These are phyloP conservation scores for Geotrichum australiense DNA, from an alignment of 1,139 yeast species.

Conservation along the genomic window DNA sequence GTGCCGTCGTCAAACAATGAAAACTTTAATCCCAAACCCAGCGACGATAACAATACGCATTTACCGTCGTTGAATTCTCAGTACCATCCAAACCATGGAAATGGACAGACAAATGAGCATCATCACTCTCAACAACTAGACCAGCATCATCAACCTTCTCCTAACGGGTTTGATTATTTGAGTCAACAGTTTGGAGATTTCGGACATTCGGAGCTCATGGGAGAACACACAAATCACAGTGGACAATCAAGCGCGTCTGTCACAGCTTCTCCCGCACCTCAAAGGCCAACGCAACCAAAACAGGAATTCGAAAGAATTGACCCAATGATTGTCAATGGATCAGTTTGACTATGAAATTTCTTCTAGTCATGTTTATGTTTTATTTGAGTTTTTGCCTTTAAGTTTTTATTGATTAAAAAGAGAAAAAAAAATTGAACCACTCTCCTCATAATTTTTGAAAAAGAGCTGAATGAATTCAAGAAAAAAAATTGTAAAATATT, in stretches of 20 bases:
- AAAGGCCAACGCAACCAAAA: slow-evolving; percentile 6
- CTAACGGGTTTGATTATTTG: slow-evolving; percentile 13
- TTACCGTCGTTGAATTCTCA: slow-evolving; percentile 12
- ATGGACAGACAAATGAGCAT: slow-evolving; percentile 6
- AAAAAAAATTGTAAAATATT: too few species aligned
- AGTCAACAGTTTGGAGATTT: slow-evolving; percentile 2
- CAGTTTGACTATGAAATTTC: slow-evolving; percentile 9
- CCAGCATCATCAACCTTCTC: slow-evolving; percentile 10
- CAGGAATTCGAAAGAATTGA: slow-evolving; percentile 13
- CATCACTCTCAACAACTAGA: background rate
- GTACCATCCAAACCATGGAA: slow-evolving; percentile 6
- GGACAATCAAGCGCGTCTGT: background rate
- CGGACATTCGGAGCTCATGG: slow-evolving; percentile 8
- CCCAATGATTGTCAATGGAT: slow-evolving; percentile 18
- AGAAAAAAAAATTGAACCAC: too few species aligned
- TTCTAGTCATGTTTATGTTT: too few species aligned
- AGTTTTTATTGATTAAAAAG: too few species aligned
- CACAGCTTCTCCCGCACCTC: background rate
- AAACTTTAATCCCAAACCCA: slow-evolving; percentile 2
- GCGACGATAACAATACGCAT: slow-evolving; percentile 8
- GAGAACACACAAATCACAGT: slow-evolving; percentile 3
- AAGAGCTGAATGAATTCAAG: too few species aligned
- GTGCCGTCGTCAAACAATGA: slow-evolving; percentile 10
- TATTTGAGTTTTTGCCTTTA: too few species aligned
- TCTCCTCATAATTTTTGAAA: too few species aligned